Base-by-base conservation (phyloP, 331 rosid species). In the Stylosanthes scabra region DNA sequence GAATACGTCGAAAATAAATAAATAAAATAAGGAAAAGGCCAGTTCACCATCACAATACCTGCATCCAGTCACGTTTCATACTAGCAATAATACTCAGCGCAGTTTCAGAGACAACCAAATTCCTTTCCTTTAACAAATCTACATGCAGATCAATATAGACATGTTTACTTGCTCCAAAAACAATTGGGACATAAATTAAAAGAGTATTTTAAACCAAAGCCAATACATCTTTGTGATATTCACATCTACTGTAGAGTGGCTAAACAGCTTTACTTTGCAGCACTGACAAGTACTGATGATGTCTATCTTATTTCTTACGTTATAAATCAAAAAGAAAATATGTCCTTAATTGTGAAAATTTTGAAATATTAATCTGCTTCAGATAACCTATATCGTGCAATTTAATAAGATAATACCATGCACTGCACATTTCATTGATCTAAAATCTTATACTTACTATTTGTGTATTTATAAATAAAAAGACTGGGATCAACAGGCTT, bases 41-140 rank as follows among this genome's bases (percentile, higher is more conserved):
- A 47, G 15, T 67, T 68, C 51, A 83, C 46, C 8, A 68, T 68
- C 76, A 57, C 67, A 61, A 14, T 54, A 93, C 98, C 96, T 91
- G 96, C 94, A 93, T 93, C 97, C 98, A 93, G 74, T 93, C 96
- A 62, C 95, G 90, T 86, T 91, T 93, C 98, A 93, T 93, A 85
- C 90, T 85, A 37, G 95, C 85, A 81, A 93, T 79, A 71, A 93
- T 84, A 66, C 75, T 75, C 70, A 85, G 78, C 10, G 97, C 98
- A 76, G 96, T 88, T 84, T 83, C 85, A 42, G 88, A 83, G 69
- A 93, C 95, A 40, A 60, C 71, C 75, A 80, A 71, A 62, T 84
- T 84, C 71, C 87, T 87, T 74, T 82, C 81, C 71, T 87, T 88
- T 15, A 92, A 80, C 78, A 93, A 81, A 78, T 82, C 98, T 93